phyloP scores from a whole-genome alignment of 2,329 filamentous ascomycete species.

The Xylariales sp. region DNA sequence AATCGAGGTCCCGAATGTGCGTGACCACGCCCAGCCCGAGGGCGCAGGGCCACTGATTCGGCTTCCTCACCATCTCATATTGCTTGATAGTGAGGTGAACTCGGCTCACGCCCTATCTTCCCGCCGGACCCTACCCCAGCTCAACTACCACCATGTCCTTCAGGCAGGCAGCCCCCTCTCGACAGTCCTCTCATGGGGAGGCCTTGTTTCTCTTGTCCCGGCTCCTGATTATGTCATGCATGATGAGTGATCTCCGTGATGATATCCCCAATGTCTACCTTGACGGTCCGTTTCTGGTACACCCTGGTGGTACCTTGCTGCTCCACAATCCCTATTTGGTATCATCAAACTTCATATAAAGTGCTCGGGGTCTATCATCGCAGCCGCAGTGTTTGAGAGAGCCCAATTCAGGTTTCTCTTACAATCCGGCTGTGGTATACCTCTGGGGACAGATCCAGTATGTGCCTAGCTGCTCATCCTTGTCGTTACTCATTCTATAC shows the following conservation, averaged over 20 bases:
- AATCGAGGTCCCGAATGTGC: too few species aligned
- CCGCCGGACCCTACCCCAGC: conserved; percentile 4
- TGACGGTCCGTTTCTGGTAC: conserved; percentile 13
- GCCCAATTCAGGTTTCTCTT: conserved; percentile 1
- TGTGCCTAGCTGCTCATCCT: not conserved
- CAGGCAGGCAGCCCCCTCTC: conserved; percentile 7
- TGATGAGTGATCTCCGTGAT: conserved; percentile 31
- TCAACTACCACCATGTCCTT: conserved; percentile 10
- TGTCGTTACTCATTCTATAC: conserved; percentile 6
- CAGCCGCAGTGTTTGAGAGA: conserved; percentile 10
- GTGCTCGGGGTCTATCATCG: conserved; percentile 15
- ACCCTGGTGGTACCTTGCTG: conserved; percentile 17
- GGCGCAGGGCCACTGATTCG: too few species aligned
- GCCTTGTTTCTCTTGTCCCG: conserved; percentile 16
- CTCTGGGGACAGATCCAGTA: conserved; percentile 2
- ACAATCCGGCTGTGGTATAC: conserved; percentile 2
- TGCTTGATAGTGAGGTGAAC: too few species aligned
- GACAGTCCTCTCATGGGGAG: conserved; percentile 13
- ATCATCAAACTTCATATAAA: conserved; percentile 17
- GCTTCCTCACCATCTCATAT: not conserved
- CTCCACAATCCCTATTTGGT: conserved; percentile 19
- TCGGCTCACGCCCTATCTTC: too few species aligned
- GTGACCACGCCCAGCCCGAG: not conserved
- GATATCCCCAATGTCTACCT: conserved; percentile 25
- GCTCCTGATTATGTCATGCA: conserved; percentile 42